Evolutionary conservation across 2,329 filamentous ascomycete genomes (phyloP), one percentile per base, ranked within the genome.

Genomic region (Aureobasidium sp.): DNA sequence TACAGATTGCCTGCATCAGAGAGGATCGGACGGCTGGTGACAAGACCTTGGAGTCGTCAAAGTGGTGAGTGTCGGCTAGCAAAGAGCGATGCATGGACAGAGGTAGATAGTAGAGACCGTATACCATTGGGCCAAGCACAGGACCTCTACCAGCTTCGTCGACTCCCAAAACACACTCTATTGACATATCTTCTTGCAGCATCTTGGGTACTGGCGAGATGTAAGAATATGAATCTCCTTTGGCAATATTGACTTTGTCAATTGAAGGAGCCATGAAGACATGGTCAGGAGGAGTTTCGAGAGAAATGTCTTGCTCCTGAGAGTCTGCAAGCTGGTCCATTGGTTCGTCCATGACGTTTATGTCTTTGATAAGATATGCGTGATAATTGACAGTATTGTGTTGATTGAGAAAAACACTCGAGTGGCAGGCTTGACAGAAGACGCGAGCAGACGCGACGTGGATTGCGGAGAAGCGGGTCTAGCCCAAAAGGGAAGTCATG

Each of bases 121-220:
- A 87, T 59, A 88, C 83, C 85, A 86, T 88, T 20, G 84, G 86
- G 29, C 90, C 93, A 13, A 97, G 83, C n/a, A 97, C 93, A 27
- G 93, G 93, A 1, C 93, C 93, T 70, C 93, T 86, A 50, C 93
- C 93, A 67, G 93, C 93, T 79, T 97, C 93, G 74, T 97, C 93
- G 56, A 97, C 88, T 65, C 93, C 93, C 26, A 97, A 82, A 24
- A 89, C 87, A 75, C 90, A 94, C 71, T 86, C 82, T 62, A 80
- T 82, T 20, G 71, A 70, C 73, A 77, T 75, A 66, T 79, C 74
- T 8, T 74, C 67, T 24, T 69, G 65, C 20, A 80, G 70, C 17
- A 70, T 68, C 44, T 69, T 62, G 5, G 79, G 78, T 17, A 80
- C 74, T 1, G 74, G 69, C 12, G 78, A 79, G 62, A 76, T 78